Evolutionary conservation across 2,329 filamentous ascomycete species (phyloP).

Genomic region (Sclerotinia glacialis): DNA sequence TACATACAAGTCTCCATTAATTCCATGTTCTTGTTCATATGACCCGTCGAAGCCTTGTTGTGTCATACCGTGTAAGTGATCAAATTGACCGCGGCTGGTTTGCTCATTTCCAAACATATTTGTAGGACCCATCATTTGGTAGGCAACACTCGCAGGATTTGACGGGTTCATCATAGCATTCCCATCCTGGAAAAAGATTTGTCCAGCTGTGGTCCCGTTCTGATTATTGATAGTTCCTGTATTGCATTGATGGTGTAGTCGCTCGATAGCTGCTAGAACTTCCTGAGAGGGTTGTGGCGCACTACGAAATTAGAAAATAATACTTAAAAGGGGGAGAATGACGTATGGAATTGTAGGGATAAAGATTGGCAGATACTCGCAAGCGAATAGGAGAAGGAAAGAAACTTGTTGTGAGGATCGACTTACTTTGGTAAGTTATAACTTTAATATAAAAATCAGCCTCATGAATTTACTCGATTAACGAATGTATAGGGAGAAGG

Average conservation of each 20-base stretch:
- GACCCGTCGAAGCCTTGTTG: not conserved
- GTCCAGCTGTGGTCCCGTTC: not conserved
- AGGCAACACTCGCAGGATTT: no score
- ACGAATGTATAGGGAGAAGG: not conserved
- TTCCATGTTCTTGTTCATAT: not conserved
- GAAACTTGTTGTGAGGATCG: not conserved
- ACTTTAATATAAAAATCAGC: not conserved
- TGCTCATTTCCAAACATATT: not conserved
- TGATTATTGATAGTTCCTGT: not conserved
- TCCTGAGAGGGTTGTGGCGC: not conserved
- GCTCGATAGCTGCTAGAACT: not conserved
- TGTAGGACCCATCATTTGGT: no score
- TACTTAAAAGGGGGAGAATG: not conserved
- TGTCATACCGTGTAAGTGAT: not conserved
- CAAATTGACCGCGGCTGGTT: not conserved
- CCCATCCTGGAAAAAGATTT: not conserved
- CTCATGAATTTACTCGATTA: not conserved
- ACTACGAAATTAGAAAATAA: not conserved
- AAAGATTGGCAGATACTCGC: no score
- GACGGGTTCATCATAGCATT: not conserved
- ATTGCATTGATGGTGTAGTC: not conserved
- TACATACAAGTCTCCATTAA: not conserved
- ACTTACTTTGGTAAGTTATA: no score
- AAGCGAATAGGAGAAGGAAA: not conserved
- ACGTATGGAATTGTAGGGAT: no score